phyloP scores from a whole-genome alignment of 306 rosid genomes.

The Mucuna pruriens region DNA sequence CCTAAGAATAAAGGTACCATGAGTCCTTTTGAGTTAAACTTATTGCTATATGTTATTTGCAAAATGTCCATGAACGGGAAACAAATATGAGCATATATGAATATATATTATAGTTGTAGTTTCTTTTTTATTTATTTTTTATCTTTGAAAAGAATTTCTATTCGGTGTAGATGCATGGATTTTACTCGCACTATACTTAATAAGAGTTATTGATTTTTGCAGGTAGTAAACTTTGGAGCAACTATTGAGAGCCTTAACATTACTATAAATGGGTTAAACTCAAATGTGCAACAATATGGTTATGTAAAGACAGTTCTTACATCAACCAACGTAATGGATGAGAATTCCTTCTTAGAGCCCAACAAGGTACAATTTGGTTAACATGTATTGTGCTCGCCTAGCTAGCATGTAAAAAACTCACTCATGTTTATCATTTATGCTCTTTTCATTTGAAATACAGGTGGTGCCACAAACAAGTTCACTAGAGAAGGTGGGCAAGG shows the following conservation, averaged over 20 bases:
- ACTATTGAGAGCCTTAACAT: conserved; percentile 48
- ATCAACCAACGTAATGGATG: conserved; percentile 58
- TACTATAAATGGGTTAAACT: conserved; percentile 47
- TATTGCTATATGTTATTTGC: background rate
- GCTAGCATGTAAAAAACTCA: background rate
- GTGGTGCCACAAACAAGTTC: conserved; percentile 41
- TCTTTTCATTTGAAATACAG: conserved; percentile 38
- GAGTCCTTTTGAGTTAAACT: background rate
- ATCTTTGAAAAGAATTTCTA: background rate
- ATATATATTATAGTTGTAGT: background rate
- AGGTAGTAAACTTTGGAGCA: conserved; percentile 73
- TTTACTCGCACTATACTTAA: background rate
- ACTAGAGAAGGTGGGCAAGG: conserved; percentile 42
- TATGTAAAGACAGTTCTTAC: conserved; percentile 56
- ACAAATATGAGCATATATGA: background rate
- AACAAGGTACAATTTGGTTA: conserved; percentile 52
- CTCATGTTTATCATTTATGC: background rate
- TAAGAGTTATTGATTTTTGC: background rate
- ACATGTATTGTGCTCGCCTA: background rate
- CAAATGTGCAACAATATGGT: conserved; percentile 36
- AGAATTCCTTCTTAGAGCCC: conserved; percentile 68
- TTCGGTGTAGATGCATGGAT: background rate
- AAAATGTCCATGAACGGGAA: background rate
- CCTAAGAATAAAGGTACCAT: background rate
- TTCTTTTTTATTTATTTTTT: too few relatives aligned